Conservation (phyloP, 2,329 filamentous ascomycete species). For the Apiospora hydei region DNA sequence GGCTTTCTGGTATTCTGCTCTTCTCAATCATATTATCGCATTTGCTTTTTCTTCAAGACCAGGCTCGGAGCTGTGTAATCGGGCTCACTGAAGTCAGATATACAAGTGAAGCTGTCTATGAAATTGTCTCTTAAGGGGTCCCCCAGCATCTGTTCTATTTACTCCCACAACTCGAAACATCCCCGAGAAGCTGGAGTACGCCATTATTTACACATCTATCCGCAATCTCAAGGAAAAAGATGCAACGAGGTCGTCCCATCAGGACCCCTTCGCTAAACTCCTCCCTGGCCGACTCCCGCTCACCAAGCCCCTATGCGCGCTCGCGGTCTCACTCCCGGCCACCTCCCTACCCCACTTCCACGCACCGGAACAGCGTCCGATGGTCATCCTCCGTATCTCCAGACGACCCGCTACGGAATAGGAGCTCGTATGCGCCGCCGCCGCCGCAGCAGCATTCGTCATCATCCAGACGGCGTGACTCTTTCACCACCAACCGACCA, state of each 20-base stretch:
- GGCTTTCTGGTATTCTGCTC: neutral
- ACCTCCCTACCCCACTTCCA: neutral
- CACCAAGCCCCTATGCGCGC: neutral
- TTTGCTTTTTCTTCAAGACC: neutral
- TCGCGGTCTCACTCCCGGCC: neutral
- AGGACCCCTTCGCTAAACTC: neutral
- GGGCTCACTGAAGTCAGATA: neutral
- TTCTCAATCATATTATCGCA: too few species aligned
- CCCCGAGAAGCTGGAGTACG: neutral
- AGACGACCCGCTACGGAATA: neutral
- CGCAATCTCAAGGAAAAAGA: neutral
- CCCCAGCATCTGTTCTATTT: neutral
- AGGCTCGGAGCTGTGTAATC: neutral
- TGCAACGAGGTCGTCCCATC: neutral
- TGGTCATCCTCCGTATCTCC: constrained; percentile 2
- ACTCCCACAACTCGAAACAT: neutral
- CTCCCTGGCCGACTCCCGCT: neutral
- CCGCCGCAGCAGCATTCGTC: neutral
- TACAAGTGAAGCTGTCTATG: neutral
- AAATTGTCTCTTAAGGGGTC: too few species aligned
- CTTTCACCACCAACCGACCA: neutral
- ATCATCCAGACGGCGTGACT: neutral
- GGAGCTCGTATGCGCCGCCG: neutral
- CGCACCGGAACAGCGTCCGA: neutral
- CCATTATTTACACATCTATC: too few species aligned